Evolutionary conservation across 2,329 filamentous ascomycete genomes (phyloP), one percentile per base, ranked within the genome.

Genomic region (Xylaria sp.): DNA sequence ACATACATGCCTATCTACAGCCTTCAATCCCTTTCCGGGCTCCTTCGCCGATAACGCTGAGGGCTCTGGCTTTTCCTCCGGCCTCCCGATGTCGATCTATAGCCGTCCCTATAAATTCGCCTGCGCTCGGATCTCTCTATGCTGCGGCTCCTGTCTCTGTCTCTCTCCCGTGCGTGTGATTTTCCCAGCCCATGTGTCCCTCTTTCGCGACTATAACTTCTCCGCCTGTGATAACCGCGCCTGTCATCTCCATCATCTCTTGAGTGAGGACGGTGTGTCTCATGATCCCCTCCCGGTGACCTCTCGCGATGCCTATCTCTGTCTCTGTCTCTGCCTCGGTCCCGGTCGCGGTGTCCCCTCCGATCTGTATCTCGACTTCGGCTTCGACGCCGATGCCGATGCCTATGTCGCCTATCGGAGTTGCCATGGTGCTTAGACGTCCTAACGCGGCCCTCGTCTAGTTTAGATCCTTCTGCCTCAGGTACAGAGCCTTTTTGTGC

Each of bases 211-310:
- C 73, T 74, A 47, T 75, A 56, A 51, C 66, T 71, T 50, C 72
- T 71, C 53, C 69, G 71, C 61, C 69, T 72, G 19, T 71, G 56
- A 82, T 82, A 55, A 86, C 80, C 9, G 83, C 83, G 62, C 84
- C 82, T 57, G 79, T 81, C 34, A 78, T 82, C 53, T 77, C 68
- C 84, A 83, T 66, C 90, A 77, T 67, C 83, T 79, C 67, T 81
- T n/a, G 67, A 57, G 47, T 65, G 68, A 65, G 74, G 57, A 24
- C 55, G 71, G 39, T 64, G 64, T 12, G 68, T 48, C 19, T 74
- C 75, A 9, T 75, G 69, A 62, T 70, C 71, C 34, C 71, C 69
- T 60, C 69, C 74, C 24, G 75, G 75, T 56, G 76, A 78, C 57
- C 74, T 72, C 48, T 78, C 73, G 11, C 71, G 74, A 53, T 69